Evolutionary conservation across 2,329 filamentous ascomycete species (phyloP), one percentile per base, ranked within the genome.

Genomic region (Nemania sp.): DNA sequence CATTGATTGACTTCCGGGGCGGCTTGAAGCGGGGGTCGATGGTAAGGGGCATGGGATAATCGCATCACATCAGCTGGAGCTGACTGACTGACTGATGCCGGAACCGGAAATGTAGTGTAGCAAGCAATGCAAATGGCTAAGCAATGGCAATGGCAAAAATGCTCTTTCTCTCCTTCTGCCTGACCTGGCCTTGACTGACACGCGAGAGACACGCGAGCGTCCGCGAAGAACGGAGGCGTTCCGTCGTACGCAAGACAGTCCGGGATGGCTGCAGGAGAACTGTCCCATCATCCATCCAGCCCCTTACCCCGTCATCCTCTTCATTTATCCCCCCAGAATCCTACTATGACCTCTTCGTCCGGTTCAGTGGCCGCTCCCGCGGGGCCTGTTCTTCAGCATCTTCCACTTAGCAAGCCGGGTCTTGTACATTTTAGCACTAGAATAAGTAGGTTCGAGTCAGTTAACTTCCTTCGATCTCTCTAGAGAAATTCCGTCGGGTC

Each of bases 391-490:
- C 54, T 63, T 63, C 42, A 63, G 20, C 61, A 63, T 63, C 52
- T 63, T 63, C 61, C 61, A 63, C 43, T 63, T 63, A 11, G 61
- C 61, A 11, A 63, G 52, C 24, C 61, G 39, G 11, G 61, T 63
- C 49, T 63, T 63, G 48, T 63, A 63, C 61, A 63, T 63, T 37
- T 63, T 63, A 9, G 61, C 61, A 40, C 61, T 63, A 48, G 19
- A 46, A 47, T 22, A 34, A 15, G 40, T 23, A 37, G 28, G 28
- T 5, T 30, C 28, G 17, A 5, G 51, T 57, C 24, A 58, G 49
- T 41, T 28, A 31, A 34, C 31, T 23, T 49, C 14, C 12, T 44
- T 17, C 12, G 24, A 12, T 9, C 3, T 9, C 28, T 37, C 9
- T 11, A 30, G 19, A 49, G 19, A 41, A 30, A 8, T 20, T 3